These are phyloP conservation scores for Falciphora oryzae DNA, from an alignment of 2,329 filamentous ascomycete genomes.

Conservation along the genomic window DNA sequence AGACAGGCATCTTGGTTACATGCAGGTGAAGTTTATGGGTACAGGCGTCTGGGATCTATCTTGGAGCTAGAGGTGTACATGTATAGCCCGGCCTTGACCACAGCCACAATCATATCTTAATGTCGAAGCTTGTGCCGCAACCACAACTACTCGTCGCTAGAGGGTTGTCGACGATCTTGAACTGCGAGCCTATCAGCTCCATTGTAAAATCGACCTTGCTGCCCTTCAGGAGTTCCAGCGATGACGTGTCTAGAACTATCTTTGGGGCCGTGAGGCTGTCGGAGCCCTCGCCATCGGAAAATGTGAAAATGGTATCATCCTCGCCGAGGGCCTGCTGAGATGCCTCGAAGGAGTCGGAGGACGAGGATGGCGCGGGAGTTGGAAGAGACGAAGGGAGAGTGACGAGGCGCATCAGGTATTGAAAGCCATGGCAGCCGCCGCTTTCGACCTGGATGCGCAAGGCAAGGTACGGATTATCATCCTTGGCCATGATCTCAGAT, in stretches of 20 bases:
- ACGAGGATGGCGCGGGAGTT: constrained; percentile 3
- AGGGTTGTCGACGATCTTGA: constrained; percentile 94
- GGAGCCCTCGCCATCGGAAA: constrained; percentile 45
- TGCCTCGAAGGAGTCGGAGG: constrained; percentile 21
- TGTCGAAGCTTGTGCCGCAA: constrained; percentile 96
- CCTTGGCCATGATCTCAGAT: constrained; percentile 66
- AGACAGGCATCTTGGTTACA: too few species aligned
- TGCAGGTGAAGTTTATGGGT: neutral
- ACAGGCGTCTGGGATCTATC: neutral
- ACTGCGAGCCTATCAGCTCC: constrained; percentile 84
- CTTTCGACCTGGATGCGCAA: constrained; percentile 90
- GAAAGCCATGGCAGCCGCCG: constrained; percentile 95
- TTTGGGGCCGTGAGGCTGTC: constrained; percentile 49
- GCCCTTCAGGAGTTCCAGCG: constrained; percentile 80
- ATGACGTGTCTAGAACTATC: constrained; percentile 82
- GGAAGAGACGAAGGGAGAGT: constrained; percentile 42
- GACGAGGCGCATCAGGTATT: constrained; percentile 89
- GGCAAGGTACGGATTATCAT: constrained; percentile 71
- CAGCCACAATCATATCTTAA: constrained; percentile 51
- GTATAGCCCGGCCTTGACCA: neutral
- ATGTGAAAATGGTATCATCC: constrained; percentile 86
- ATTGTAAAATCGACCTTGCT: constrained; percentile 96
- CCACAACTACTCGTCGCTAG: constrained; percentile 90
- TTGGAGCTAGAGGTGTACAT: neutral
- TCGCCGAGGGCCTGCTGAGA: constrained; percentile 40